Evolutionary conservation across 495 filamentous ascomycete genomes (phyloP).

Genomic region (Podospora appendiculata): DNA sequence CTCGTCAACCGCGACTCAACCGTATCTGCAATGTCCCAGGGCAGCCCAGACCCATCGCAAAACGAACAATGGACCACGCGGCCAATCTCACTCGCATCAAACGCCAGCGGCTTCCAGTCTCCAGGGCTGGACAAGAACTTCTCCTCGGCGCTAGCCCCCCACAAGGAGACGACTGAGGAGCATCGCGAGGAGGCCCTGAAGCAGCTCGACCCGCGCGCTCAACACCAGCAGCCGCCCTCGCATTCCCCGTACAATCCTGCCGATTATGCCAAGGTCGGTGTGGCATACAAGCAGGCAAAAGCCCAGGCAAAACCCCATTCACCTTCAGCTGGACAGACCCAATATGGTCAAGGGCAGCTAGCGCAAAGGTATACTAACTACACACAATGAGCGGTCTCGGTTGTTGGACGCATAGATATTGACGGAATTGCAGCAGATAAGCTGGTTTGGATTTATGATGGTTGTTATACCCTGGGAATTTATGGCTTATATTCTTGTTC

Average conservation of each 20-base stretch:
- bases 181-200: constrained; percentile 21
- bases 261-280: constrained; percentile 28
- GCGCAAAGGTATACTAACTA: constrained; percentile 10
- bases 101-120: constrained; percentile 20
- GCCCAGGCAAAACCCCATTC: constrained; percentile 1
- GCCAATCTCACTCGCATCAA: constrained; percentile 25
- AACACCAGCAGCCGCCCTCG: constrained; percentile 6
- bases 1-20: constrained; percentile 19
- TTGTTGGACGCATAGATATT: not conserved
- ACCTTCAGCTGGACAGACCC: not conserved
- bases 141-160: constrained; percentile 25
- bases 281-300: constrained; percentile 5
- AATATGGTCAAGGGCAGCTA: constrained; percentile 8
- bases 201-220: constrained; percentile 12
- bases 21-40: constrained; percentile 22
- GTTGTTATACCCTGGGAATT: constrained; percentile 10
- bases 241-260: constrained; percentile 35
- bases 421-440: not conserved
- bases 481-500: no score
- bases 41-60: constrained; percentile 20
- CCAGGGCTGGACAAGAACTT: constrained; percentile 30
- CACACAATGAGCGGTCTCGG: constrained; percentile 1
- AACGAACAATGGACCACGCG: constrained; percentile 23
- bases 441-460: not conserved
- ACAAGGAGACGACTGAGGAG: constrained; percentile 34